These are phyloP conservation scores for Trichoderma koningiopsis DNA, from an alignment of 2,329 filamentous ascomycete species.

Conservation along the genomic window DNA sequence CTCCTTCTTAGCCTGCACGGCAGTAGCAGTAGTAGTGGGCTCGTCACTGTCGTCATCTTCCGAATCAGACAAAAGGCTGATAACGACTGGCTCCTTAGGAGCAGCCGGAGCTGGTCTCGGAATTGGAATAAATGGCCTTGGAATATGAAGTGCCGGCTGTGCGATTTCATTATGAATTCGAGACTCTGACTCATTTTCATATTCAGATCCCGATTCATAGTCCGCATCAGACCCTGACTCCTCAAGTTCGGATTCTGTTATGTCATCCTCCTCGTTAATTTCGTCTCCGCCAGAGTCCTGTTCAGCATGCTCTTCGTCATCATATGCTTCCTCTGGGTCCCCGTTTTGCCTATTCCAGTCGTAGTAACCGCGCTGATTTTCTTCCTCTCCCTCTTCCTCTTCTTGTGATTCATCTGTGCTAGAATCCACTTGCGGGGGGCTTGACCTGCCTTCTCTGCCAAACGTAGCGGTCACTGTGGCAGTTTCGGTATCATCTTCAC, in stretches of 20 bases:
- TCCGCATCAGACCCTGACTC: slow-evolving; percentile 35
- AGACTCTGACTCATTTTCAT: slow-evolving; percentile 31
- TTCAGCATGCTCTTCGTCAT: slow-evolving; percentile 1
- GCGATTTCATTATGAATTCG: slow-evolving; percentile 20
- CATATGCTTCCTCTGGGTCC: neutral
- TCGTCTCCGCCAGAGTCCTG: neutral
- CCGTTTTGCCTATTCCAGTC: neutral
- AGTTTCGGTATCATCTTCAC: slow-evolving; percentile 21
- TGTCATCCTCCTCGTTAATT: neutral
- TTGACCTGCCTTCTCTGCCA: slow-evolving; percentile 17
- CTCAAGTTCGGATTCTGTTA: slow-evolving; percentile 34
- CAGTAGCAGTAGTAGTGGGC: neutral
- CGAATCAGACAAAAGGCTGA: slow-evolving; percentile 51
- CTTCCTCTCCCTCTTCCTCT: neutral
- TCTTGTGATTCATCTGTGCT: slow-evolving; percentile 17
- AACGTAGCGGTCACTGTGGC: slow-evolving; percentile 17
- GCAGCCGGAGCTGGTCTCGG: slow-evolving; percentile 25
- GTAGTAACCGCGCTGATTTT: neutral
- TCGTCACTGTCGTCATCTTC: slow-evolving; percentile 45
- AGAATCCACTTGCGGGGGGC: slow-evolving; percentile 1
- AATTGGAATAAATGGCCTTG: slow-evolving; percentile 13
- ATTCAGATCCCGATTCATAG: slow-evolving; percentile 33
- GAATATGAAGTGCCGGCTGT: neutral
- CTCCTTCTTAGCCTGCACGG: slow-evolving; percentile 3
- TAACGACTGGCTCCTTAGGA: slow-evolving; percentile 45